Evolutionary conservation across 2,329 filamentous ascomycete genomes (phyloP), one percentile per base, ranked within the genome.

Genomic region (Aspergillus intermedius): DNA sequence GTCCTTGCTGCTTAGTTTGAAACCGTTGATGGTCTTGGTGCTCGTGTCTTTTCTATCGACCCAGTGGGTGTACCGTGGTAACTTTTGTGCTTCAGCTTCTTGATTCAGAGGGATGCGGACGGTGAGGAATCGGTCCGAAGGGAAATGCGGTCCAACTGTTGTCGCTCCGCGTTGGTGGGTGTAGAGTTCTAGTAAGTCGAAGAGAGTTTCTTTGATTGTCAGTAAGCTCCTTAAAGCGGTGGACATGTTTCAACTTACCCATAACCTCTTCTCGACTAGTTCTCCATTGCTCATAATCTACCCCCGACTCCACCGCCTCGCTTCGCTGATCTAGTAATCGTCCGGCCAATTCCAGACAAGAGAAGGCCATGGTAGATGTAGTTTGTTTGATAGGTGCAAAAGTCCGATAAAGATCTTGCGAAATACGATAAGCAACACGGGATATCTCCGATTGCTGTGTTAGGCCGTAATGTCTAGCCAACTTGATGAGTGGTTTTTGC

Each of bases 151-250:
- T 5, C 90, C 91, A 17, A 95, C 75, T 45, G 84, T 82, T 30
- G 90, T 95, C 45, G 78, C 76, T 56, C 81, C 80, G 47, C 82
- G 81, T 63, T 94, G 86, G 62, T 95, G 87, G 0, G 89, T 93
- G 68, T 96, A 97, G 2, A 97, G 79, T 62, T 98, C 91, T 22
- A 97, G 78, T 0, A 96, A 77, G 63, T 97, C 93, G 35, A 96
- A 81, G 60, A 95, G 80, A 0, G 88, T 91, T 76, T 97, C 91
- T 43, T 25, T 72, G 40, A 17, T 40, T 35, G 5, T 40, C 30
- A 30, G 40, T 57, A 28, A 54, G 42, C 45, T 78, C 7, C 7
- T 30, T 4, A 9, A 30, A 30, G 25, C 25, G 25, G 10, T 30
- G 7, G 25, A 12, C 4, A 4, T 7, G 10, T 10, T 30, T 12